Evolutionary conservation across 1,139 yeast species (phyloP), one percentile per base, ranked within the genome.

Genomic region (Hansenula sp.): DNA sequence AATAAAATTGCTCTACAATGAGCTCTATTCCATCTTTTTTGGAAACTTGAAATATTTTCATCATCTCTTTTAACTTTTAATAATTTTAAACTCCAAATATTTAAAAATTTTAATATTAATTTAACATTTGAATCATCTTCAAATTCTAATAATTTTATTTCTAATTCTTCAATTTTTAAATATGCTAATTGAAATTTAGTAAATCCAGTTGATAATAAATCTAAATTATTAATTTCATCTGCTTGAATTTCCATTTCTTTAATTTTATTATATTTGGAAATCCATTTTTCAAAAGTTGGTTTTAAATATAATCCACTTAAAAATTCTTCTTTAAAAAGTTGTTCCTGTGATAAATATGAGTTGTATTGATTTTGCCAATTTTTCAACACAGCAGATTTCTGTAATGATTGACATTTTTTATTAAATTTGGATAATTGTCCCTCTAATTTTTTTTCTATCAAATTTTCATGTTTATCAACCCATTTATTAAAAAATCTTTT

Each of bases 11-110:
- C 68, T 39, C 68, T 47, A 24, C 62, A 41, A 18, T 50, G 58
- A 2, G 68, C 69, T 35, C 69, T 52, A 38, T 57, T 52, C 69
- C 69, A 64, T 35, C 70, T 53, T 19, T 45, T 48, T 34, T 57
- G 49, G 46, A 64, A 64, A 14, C 50, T 49, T 7, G 45, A 50
- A 2, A 62, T 53, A 3, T 59, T 51, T 37, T 60, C 65, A 19
- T 58, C 50, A 44, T 64, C 64, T 39, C 64, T 56, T 31, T 53
- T 52, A 4, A 52, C 44, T 43, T 63, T 64, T 41, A 64, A 44
- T 25, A 51, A 43, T 35, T 53, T 52, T 43, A 64, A 44, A 17
- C 58, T 57, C 68, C 69, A 64, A 6, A 42, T 17, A 34, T 59
- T 61, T 40, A 62, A 37, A 37, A 44, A 46, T 34, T 50, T 51